Evolutionary conservation across 2,329 filamentous ascomycete species (phyloP), one percentile per base, ranked within the genome.

Genomic region (Aspergillus texensis): DNA sequence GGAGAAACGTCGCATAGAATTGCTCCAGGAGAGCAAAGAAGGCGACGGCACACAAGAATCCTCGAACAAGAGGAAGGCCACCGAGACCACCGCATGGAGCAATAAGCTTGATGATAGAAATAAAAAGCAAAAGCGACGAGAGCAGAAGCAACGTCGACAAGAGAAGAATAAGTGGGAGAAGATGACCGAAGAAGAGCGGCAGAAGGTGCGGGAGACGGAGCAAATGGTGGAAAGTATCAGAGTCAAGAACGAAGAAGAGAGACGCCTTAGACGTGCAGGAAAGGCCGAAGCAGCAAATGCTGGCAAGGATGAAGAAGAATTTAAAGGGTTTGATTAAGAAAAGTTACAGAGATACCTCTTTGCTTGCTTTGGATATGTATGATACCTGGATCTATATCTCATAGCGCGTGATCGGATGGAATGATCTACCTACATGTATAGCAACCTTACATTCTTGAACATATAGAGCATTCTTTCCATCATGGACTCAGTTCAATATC

Each of bases 141-240:
- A 91, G 68, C 89, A 88, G 81, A 87, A 87, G 72, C 84, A 83
- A 65, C 84, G 86, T 70, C 87, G 85, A 75, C 84, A 85, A 64
- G 89, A 93, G 66, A 86, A 87, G 11, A 87, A 89, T 74, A 82
- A 82, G 67, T 79, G 84, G 72, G 84, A 86, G 34, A 84, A 82
- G 63, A 88, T 94, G 86, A 91, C 87, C n/a, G 87, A 90, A 4
- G 86, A 88, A 62, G 88, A 93, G 77, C 89, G 84, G 78, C 78
- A 82, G 39, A 84, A 89, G 75, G 83, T 88, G 69, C 82, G 78
- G 68, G 86, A 91, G 74, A 83, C 92, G 14, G 82, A 90, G 68
- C 80, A 83, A 12, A 80, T 94, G 81, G 83, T 94, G 56, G 81
- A 83, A 28, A 79, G 89, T 72, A 84, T 94, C n/a, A 83, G 88